Evolutionary conservation across 345 rosid species (phyloP).

Genomic region (Salix udensis): DNA sequence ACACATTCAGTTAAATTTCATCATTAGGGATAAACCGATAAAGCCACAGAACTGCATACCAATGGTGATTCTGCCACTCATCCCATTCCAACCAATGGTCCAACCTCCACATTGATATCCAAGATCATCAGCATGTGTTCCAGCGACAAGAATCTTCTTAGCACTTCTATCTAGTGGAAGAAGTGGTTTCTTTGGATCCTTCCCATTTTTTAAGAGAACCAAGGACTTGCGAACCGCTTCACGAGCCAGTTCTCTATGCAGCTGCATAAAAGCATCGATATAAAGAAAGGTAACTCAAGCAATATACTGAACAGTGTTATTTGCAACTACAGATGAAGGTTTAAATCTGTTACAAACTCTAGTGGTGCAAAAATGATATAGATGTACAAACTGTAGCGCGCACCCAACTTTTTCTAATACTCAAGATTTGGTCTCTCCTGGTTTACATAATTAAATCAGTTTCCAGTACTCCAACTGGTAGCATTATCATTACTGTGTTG

Average conservation of each 20-base stretch:
- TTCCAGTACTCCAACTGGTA: too few relatives aligned
- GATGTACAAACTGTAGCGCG: too few relatives aligned
- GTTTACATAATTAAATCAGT: background rate
- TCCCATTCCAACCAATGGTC: conserved; percentile 68
- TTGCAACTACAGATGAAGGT: background rate
- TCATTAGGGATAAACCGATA: background rate
- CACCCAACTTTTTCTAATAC: background rate
- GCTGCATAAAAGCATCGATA: conserved; percentile 35
- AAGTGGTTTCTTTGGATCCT: conserved; percentile 42
- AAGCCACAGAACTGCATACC: conserved; percentile 38
- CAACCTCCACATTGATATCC: conserved; percentile 95
- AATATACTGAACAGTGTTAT: background rate
- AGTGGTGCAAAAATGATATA: background rate
- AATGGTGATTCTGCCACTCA: conserved; percentile 72
- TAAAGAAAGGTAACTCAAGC: background rate
- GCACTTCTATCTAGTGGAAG: conserved; percentile 70
- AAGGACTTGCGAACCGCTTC: conserved; percentile 89
- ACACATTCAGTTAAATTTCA: background rate
- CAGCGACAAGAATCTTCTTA: conserved; percentile 61
- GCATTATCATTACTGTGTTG: too few relatives aligned
- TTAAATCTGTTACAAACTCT: background rate
- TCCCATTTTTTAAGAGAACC: conserved; percentile 82
- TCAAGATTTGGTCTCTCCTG: background rate
- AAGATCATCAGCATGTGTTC: conserved; percentile 83
- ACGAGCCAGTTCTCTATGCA: conserved; percentile 64